Base-by-base conservation (phyloP, 352 stramenopile genomes). In the Globisporangium camurandrum region DNA sequence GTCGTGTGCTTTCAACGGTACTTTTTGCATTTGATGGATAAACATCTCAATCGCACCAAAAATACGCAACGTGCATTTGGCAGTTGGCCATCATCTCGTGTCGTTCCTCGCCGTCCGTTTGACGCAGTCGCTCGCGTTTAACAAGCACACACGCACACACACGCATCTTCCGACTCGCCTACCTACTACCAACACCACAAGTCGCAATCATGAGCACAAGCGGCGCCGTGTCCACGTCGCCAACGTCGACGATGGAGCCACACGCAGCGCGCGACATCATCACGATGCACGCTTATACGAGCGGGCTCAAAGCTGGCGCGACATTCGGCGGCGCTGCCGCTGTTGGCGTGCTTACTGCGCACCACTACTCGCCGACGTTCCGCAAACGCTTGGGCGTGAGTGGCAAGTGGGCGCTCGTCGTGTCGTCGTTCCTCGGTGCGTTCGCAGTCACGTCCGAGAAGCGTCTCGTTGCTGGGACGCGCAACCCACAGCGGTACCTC, bases 401-500 rank as follows among this genome's bases (percentile, higher is more conserved):
- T 52, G 82, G 70, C 62, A 90, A 93, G 73, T 80, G 66, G 53
- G 76, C 69, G 33, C 65, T 93, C 30, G 67, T 87, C 27, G 63
- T 90, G 22, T 73, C 64, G 41, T 66, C 82, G 22, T 71, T 71
- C 28, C 51, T 93, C 10, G 82, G 56, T 14, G 66, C 69, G 26
- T 93, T 93, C 58, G 72, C 73, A 28, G 58, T 91, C 55, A 69
- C 69, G 38, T 65, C 77, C 7, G 82, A 93, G 57, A 76, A 69
- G 49, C 66, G 67, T 11, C 50, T 93, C 31, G 61, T 88, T 33
- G 52, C 64, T 4, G 79, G 75, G 22, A 78, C 73, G 30, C 78
- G 74, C 33, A 85, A 93, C 63, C 82, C 82, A 27, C 67, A 88
- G 36, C 54, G 68, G 49, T 92, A 88, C 61, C 49, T 92, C 54